phyloP scores from a whole-genome alignment of 2,329 filamentous ascomycete genomes.

The Colletotrichum plurivorum region DNA sequence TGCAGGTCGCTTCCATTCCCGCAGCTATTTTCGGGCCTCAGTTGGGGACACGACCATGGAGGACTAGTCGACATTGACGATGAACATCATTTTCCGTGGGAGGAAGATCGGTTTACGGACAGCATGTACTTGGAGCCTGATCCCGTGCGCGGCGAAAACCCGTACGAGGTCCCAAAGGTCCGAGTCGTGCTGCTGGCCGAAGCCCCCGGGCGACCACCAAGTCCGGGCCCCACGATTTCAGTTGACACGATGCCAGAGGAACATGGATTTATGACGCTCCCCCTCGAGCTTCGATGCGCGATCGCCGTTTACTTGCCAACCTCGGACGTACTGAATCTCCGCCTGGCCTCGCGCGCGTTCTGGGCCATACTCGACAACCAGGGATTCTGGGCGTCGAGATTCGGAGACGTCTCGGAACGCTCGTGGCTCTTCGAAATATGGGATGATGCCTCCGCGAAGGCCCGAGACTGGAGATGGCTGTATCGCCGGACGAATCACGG shows the following conservation, averaged over 20 bases:
- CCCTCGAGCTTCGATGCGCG: not conserved
- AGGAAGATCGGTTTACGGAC: not conserved
- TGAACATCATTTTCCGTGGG: not conserved
- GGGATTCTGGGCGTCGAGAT: slow-evolving; percentile 39
- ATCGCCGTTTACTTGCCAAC: not conserved
- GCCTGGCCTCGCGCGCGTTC: slow-evolving; percentile 16
- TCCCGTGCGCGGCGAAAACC: not conserved
- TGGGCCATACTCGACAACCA: slow-evolving; percentile 19
- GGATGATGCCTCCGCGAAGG: not conserved
- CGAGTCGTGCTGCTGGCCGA: not conserved
- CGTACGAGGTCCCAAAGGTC: not conserved
- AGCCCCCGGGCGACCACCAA: not conserved
- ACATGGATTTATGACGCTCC: not conserved
- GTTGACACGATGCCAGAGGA: not conserved
- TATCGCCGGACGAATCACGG: not conserved
- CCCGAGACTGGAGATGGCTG: not conserved
- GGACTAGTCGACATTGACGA: not conserved
- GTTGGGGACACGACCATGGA: not conserved
- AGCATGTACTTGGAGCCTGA: not conserved
- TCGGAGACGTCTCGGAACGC: slow-evolving; percentile 17
- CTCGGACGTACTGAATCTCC: not conserved
- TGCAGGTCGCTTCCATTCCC: not conserved
- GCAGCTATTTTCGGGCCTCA: not conserved
- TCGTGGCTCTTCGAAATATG: slow-evolving; percentile 32
- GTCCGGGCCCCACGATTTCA: not conserved